These are phyloP conservation scores for Pulicaria dysenterica DNA, from an alignment of 129 eudicot genomes.

Conservation along the genomic window DNA sequence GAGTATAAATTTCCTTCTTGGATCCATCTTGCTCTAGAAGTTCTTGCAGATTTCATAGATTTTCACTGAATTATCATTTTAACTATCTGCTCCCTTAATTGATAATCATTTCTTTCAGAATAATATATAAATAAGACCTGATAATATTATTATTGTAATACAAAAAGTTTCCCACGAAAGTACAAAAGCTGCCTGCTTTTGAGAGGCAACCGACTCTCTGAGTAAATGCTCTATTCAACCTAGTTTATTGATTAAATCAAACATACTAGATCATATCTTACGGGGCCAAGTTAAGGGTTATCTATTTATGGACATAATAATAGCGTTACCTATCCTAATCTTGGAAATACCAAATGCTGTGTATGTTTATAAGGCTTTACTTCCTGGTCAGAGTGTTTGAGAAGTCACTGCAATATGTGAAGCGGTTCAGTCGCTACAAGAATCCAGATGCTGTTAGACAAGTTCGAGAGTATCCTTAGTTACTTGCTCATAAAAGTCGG, in stretches of 20 bases:
- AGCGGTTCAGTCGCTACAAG: slow-evolving; percentile 95
- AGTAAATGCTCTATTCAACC: background rate
- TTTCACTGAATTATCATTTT: background rate
- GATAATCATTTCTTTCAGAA: too few species aligned
- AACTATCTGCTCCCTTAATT: too few species aligned
- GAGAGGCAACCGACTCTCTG: background rate
- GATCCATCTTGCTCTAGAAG: background rate
- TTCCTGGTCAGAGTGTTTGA: slow-evolving; percentile 74
- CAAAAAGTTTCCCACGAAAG: background rate
- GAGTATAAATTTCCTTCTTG: slow-evolving; percentile 34
- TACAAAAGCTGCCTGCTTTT: background rate
- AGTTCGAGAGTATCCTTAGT: slow-evolving; percentile 92
- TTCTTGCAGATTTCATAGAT: background rate
- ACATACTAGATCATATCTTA: background rate
- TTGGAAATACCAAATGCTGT: background rate
- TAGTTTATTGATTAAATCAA: background rate
- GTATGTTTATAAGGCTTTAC: background rate
- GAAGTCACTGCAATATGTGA: slow-evolving; percentile 92
- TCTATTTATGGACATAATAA: background rate
- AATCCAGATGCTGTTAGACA: slow-evolving; percentile 97
- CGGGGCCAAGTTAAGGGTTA: background rate
- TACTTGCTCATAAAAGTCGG: background rate
- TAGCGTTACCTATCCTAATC: background rate
- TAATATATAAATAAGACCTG: too few species aligned
- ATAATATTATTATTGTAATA: too few species aligned